Base-by-base conservation (phyloP, 331 rosid species). In the Pyracantha coccinea region DNA sequence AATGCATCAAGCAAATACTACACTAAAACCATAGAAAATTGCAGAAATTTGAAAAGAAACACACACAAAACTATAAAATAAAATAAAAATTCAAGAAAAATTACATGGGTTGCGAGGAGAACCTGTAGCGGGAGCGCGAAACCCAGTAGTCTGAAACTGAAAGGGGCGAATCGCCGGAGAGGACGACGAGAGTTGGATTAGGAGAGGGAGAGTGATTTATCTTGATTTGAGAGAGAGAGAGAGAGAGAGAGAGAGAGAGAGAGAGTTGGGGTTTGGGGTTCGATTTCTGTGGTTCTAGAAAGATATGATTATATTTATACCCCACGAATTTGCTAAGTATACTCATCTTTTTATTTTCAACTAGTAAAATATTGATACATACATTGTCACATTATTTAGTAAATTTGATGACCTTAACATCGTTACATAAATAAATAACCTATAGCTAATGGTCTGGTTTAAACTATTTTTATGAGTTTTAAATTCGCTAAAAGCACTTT, bases 61-160 rank as follows among this genome's bases (percentile, higher is more conserved):
- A 14, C 0, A 45, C 16, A 27, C 16, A 7, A 75, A 71, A 71
- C 21, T 41, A 41, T 3, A 41, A 41, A 17, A n/a, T 31, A 11
- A 68, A 13, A 6, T 38, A 52, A 57, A 68, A 27, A 78, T 67
- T 52, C 1, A 41, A 2, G 47, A 41, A 41, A 41, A 41, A 52
- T 82, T 83, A 87, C 87, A 82, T 80, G 82, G 79, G 71, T 75
- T 58, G n/a, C 11, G 83, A 73, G 7, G 20, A 23, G 74, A 53
- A 75, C 17, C 27, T 15, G 19, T 23, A 6, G 53, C 13, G 65
- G 53, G 28, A 47, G 79, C 31, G 67, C 20, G 15, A 62, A 45
- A 12, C 70, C 9, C 2, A 23, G 25, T 20, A 38, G 23, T 23
- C 32, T 6, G 64, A 23, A 69, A 25, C 8, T 6, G 28, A 45